Evolutionary conservation across 306 rosid species (phyloP), one percentile per base, ranked within the genome.

Genomic region (Rubus parviflorus): DNA sequence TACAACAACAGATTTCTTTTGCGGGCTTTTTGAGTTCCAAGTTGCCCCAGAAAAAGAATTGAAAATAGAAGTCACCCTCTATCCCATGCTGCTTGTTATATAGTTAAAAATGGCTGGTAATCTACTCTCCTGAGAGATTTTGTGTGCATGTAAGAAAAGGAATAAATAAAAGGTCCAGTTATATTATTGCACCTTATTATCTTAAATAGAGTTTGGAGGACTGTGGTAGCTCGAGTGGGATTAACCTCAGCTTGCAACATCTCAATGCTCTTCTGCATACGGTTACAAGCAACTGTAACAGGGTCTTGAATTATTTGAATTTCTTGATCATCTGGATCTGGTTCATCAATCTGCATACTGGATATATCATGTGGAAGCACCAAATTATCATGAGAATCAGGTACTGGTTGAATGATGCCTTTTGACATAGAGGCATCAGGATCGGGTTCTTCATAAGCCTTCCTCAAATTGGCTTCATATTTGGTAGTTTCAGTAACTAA

Each of bases 321-420:
- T 82, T 89, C 97, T 80, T 88, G 83, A 85, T 95, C 97, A 84
- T 95, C 93, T 7, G 97, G 94, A 86, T 92, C 91, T 16, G 92
- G 96, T 77, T 92, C 97, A 65, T 79, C 87, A 43, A 82, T 80
- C 82, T 81, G 90, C 87, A 81, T 75, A 25, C 83, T 76, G 70
- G 89, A 85, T 35, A 65, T 72, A 38, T 79, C 84, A 46, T 80
- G 83, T 65, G 85, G 79, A 60, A 79, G 75, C 77, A 64, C 82
- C 62, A 68, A 64, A 63, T 64, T 78, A 65, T 85, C 90, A 82
- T 82, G 83, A 17, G 89, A 92, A 82, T 83, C 88, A 65, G 89
- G 89, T 82, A 87, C 89, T 47, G 76, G 70, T 73, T 8, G 81
- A 69, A 80, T 65, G 66, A 60, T 74, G 41, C 70, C 83, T 74